Evolutionary conservation across 352 stramenopile species (phyloP), one percentile per base, ranked within the genome.

Genomic region (Phytophthora uliginosa): DNA sequence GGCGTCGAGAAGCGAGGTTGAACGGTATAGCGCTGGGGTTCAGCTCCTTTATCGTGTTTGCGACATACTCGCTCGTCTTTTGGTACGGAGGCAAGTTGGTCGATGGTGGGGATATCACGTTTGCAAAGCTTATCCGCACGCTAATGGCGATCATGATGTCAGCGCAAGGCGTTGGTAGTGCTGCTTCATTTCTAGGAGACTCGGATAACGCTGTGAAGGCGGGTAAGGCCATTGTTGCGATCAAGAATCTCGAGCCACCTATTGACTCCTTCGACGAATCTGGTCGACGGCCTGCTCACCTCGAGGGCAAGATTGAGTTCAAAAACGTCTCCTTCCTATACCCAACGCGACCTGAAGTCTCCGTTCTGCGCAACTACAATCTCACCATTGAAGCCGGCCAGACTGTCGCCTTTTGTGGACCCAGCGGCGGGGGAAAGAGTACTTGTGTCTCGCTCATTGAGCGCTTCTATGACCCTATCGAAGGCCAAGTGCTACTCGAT

Each of bases 311-410:
- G 12, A 9, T 85, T 85, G 68, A 82, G 42, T 95, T 95, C 64
- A 62, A 75, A 50, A 64, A 93, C 63, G 80, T 96, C 20, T 71
- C 66, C 13, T 97, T 97, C 71, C 70, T 82, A 2, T 97, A 97
- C 76, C 88, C 90, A n/a, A 85, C 71, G 4, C 82, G 89, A 24
- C 83, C 78, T 5, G 26, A 91, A 3, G 73, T 85, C 12, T 73
- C 68, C 7, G 85, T 98, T 26, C 85, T 98, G 9, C 79, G 85
- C 13, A 73, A 84, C 57, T 86, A 98, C 62, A 93, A 90, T 69
- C 69, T 99, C 9, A 82, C 79, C 9, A 88, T 95, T 36, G 82
- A 88, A 51, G 69, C 82, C 2, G 86, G 86, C 0, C 74, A 86
- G 51, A 91, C 82, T 0, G 83, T 92, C 0, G 85, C 82, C 17